phyloP scores from a whole-genome alignment of 805 yeast genomes.

The Myxozyma mucilagina region DNA sequence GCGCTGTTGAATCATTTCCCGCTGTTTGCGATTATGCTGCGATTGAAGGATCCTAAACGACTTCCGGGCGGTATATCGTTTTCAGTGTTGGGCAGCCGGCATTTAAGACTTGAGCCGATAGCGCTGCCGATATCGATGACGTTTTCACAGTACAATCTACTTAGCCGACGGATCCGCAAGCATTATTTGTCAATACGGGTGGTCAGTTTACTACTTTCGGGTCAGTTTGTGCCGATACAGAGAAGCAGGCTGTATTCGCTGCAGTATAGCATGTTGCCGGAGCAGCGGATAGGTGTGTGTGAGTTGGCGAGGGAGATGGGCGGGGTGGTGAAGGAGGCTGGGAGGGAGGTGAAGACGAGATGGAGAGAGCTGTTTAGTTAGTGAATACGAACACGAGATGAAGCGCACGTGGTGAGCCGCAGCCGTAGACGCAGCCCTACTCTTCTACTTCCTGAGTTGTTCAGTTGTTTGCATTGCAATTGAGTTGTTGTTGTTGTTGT shows the following conservation, averaged over 20 bases:
- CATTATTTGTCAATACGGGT: conserved; percentile 49
- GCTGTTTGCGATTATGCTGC: conserved; percentile 72
- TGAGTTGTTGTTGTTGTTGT: no score
- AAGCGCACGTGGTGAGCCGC: no score
- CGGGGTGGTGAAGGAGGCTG: no score
- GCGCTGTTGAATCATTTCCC: conserved; percentile 82
- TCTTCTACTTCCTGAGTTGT: no score
- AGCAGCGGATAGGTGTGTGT: conserved; percentile 39
- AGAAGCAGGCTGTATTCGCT: conserved; percentile 52
- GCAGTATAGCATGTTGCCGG: conserved; percentile 56
- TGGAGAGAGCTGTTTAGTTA: no score
- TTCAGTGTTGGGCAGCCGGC: not conserved
- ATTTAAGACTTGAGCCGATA: conserved; percentile 42
- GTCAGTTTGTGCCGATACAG: conserved; percentile 51
- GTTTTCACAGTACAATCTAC: conserved; percentile 51
- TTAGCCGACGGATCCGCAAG: conserved; percentile 44
- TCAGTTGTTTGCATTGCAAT: no score
- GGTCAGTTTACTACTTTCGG: conserved; percentile 47
- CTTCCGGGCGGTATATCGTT: conserved; percentile 60
- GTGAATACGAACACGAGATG: no score
- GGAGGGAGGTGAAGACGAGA: no score
- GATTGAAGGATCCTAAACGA: conserved; percentile 74
- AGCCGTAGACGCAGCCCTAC: no score
- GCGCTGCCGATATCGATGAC: conserved; percentile 50
- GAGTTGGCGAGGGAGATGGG: conserved; percentile 28